Base-by-base conservation (phyloP, 2,329 filamentous ascomycete species). In the Curvularia sp. region DNA sequence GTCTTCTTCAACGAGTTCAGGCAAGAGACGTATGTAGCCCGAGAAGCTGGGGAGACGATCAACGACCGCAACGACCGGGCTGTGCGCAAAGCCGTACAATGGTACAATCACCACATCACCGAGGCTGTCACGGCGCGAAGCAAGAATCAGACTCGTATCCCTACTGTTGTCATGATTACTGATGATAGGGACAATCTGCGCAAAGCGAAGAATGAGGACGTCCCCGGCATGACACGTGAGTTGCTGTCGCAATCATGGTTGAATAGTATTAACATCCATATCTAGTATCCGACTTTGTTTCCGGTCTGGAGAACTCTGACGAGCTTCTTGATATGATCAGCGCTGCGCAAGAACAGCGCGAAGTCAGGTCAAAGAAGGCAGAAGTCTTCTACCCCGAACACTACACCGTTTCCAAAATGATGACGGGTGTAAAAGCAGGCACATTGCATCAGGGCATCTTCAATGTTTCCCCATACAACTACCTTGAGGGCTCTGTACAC, bases 1-100 rank as follows among this genome's bases (percentile, higher is more conserved):
- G 92, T 99, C 51, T 99, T 99, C 77, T 98, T 98, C 86, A 99
- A 99, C 77, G 95, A 99, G 71, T 99, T 99, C 74, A 87, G 94
- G 50, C 82, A 93, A 38, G 96, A 99, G 77, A 99, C 95, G 0
- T 91, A 97, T 72, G 86, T 97, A 47, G 80, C 85, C 27, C 85
- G 95, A 61, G 85, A 88, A 19, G 78, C 84, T 5, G 89, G 91
- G 36, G 95, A 99, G 80, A 90, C 87, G 3, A 95, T 99, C 78
- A 99, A 99, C 75, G 95, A 99, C 76, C 86, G 95, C 53, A 99
- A 99, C 73, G 96, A 99, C 76, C 88, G 93, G 61, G 93, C 95
- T 43, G 92, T 99, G 28, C 86, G 95, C 47, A 86, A 84, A 67
- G 92, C 94, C 1, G 92, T 93, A 50, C 86, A 88, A 71, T 99